Base-by-base conservation (phyloP, 768 basidiomycete species). In the Tricholoma terreum region DNA sequence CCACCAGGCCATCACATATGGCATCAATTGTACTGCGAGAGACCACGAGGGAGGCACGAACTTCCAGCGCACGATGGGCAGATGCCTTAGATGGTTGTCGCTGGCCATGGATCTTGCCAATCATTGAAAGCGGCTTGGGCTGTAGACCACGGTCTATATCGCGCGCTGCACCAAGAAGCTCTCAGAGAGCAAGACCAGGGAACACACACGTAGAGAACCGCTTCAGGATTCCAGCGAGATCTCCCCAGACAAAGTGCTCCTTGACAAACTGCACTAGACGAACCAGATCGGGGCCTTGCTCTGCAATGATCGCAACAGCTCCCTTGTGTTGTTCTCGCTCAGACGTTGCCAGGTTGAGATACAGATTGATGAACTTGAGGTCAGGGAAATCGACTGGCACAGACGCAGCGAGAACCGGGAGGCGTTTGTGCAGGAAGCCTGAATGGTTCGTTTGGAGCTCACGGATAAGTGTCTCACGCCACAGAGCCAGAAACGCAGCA, bases 101-200 rank as follows among this genome's bases (percentile, higher is more conserved):
- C 9, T 36, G 6, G 30, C 38, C 24, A 22, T 51, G 49, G n/a
- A 60, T n/a, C 5, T 19, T 54, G 6, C 58, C 58, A n/a, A 56
- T n/a, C 19, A 53, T 46, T 4, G 40, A 34, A 24, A 54, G 48
- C 3, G 51, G 30, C 51, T 30, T 49, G 8, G 27, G 34, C 14
- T 36, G 7, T 9, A 60, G 31, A 33, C 56, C 55, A 10, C 48
- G 31, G 35, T 60, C 55, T 8, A 43, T 27, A 2, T 27, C 34
- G 34, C 31, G 11, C 1, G 55, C 59, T 4, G 31, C 22, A 5
- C 24, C 19, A 6, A 60, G 33, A 10, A 60, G 48, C 52, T 60
- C 53, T 12, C 49, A 17, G 30, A 60, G 51, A 9, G 56, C 51
- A 27, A 60, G 56, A n/a, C 52, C 55, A 1, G 55, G 55, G 36